These are phyloP conservation scores for Tricholoma furcatifolium DNA, from an alignment of 768 basidiomycete species.

Conservation along the genomic window DNA sequence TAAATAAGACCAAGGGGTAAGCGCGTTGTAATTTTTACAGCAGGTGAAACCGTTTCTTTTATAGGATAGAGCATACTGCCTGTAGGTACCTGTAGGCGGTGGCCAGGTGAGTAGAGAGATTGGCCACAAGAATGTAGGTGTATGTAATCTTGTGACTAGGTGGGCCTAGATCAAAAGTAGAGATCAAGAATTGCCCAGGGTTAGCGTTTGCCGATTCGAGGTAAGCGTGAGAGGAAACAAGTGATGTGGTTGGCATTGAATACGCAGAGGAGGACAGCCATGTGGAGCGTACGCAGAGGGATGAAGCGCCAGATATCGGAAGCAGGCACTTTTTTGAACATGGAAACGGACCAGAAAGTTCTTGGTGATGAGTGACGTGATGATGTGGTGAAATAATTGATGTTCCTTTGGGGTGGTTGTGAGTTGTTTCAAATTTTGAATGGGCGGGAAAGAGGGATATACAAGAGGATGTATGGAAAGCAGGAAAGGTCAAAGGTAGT, in stretches of 20 bases:
- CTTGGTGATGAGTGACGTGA: conserved; percentile 38
- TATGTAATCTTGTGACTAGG: background rate
- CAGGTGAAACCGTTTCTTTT: too few relatives aligned
- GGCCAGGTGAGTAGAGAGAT: background rate
- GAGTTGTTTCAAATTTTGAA: background rate
- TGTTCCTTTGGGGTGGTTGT: conserved; percentile 21
- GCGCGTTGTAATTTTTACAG: too few relatives aligned
- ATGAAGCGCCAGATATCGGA: background rate
- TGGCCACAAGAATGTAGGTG: too few relatives aligned
- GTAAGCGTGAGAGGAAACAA: conserved; percentile 17
- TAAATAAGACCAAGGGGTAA: too few relatives aligned
- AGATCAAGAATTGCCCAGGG: background rate
- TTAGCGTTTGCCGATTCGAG: conserved; percentile 7
- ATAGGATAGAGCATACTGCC: too few relatives aligned
- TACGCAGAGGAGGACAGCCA: background rate
- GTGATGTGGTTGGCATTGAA: conserved; percentile 7
- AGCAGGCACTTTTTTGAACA: conserved; percentile 12
- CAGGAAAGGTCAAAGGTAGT: background rate
- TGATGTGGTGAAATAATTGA: conserved; percentile 31
- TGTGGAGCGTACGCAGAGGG: background rate
- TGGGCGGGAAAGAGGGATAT: background rate
- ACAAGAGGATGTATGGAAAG: background rate
- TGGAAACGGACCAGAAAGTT: conserved; percentile 19
- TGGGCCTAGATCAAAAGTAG: background rate
- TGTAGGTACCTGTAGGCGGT: too few relatives aligned